Conservation (phyloP, 768 basidiomycete genomes). For the Udeniomyces megalosporus region DNA sequence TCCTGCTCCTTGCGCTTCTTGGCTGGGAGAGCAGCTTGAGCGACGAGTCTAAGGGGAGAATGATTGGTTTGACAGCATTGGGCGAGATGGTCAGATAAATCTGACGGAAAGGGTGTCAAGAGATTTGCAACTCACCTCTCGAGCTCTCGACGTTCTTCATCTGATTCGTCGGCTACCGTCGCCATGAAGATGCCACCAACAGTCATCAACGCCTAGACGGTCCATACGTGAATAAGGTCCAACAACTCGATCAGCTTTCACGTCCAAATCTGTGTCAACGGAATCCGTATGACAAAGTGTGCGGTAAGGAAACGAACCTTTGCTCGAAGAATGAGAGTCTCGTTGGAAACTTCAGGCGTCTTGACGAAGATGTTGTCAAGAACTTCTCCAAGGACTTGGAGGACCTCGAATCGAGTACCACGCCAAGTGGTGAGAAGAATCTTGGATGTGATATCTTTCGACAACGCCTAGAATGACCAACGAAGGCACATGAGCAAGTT, state of each 20-base stretch:
- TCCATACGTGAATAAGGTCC: neutral
- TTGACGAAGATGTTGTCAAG: slow-evolving; percentile 63
- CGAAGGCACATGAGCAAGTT: too few relatives aligned
- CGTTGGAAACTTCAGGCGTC: slow-evolving; percentile 56
- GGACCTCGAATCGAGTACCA: slow-evolving; percentile 86
- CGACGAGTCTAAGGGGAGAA: slow-evolving; percentile 9
- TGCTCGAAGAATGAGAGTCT: slow-evolving; percentile 60
- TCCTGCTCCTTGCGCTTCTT: slow-evolving; percentile 16
- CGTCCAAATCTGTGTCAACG: too few relatives aligned
- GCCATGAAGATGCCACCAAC: slow-evolving; percentile 81
- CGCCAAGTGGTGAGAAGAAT: slow-evolving; percentile 93
- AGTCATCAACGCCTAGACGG: slow-evolving; percentile 64
- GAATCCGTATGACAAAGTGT: too few relatives aligned
- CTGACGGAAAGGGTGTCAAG: neutral
- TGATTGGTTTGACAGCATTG: neutral
- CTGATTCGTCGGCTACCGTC: slow-evolving; percentile 70
- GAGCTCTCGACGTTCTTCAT: slow-evolving; percentile 83
- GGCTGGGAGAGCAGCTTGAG: slow-evolving; percentile 14
- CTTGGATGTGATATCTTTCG: slow-evolving; percentile 6
- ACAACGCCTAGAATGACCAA: neutral
- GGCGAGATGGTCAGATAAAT: neutral
- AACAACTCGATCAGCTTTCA: neutral
- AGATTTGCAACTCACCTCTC: slow-evolving; percentile 49
- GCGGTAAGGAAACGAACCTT: slow-evolving; percentile 39
- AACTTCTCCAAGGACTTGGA: slow-evolving; percentile 46